Percentiles rank a stretch among this genome's conserved stretches.
phyloP scores from a whole-genome alignment of 345 rosid genomes.

The Cardamine resedifolia region DNA sequence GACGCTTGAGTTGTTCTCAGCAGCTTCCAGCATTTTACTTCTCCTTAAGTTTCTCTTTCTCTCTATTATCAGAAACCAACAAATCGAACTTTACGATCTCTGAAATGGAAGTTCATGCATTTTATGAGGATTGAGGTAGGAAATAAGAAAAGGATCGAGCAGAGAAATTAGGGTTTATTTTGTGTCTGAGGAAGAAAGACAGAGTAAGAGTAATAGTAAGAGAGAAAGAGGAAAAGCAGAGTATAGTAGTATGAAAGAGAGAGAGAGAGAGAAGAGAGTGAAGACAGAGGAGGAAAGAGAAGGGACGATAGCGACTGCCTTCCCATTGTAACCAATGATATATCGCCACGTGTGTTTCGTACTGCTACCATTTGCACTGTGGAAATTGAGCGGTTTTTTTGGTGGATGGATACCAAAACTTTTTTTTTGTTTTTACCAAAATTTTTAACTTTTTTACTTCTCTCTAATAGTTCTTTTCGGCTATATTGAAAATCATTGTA shows the following conservation, averaged over 20 bases:
- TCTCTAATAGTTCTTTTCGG: not conserved
- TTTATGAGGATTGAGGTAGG: conserved; percentile 35
- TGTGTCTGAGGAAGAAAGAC: conserved; percentile 35
- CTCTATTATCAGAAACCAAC: not conserved
- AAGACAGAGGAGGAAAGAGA: conserved; percentile 21
- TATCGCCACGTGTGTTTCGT: conserved; percentile 44
- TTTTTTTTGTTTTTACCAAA: not conserved
- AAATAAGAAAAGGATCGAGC: conserved; percentile 38
- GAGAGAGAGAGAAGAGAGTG: conserved; percentile 41
- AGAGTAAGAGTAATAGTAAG: conserved; percentile 24
- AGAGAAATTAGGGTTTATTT: conserved; percentile 39
- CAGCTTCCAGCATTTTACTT: conserved; percentile 60
- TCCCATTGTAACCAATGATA: not conserved
- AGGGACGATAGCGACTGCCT: conserved; percentile 38
- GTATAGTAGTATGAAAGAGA: conserved; percentile 39
- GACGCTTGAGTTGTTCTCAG: conserved; percentile 59
- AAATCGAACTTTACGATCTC: conserved; percentile 30
- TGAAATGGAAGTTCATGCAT: conserved; percentile 54
- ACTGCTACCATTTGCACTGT: conserved; percentile 19
- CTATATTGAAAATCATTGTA: too few species aligned
- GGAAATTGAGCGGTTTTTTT: conserved; percentile 31
- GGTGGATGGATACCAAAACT: not conserved
- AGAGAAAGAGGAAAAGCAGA: conserved; percentile 30
- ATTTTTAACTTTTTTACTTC: not conserved
- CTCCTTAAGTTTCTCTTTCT: not conserved